Conservation (phyloP, 2,329 filamentous ascomycete species). For the Beauveria pseudobassiana region DNA sequence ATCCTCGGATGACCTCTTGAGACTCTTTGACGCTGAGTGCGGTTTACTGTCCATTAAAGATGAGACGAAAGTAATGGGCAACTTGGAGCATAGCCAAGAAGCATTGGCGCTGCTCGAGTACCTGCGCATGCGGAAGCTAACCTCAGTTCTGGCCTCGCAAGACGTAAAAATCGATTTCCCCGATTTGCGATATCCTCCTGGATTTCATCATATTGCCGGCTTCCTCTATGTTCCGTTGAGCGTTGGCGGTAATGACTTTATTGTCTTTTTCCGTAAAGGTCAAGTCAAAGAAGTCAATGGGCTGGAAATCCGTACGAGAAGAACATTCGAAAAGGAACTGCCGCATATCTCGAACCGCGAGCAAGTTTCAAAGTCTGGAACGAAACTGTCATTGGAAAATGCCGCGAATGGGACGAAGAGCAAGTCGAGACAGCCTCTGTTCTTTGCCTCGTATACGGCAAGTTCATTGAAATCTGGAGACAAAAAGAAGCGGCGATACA, state of each 20-base stretch:
- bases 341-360: slow-evolving; percentile 67
- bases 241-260: slow-evolving; percentile 70
- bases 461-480: slow-evolving; percentile 88
- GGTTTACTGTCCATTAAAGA: slow-evolving; percentile 76
- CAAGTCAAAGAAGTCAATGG: slow-evolving; percentile 76
- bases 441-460: slow-evolving; percentile 75
- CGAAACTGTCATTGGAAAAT: slow-evolving; percentile 74
- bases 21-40: slow-evolving; percentile 80
- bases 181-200: slow-evolving; percentile 70
- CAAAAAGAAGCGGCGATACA: slow-evolving; percentile 82
- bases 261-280: slow-evolving; percentile 79
- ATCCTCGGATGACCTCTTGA: slow-evolving; percentile 77
- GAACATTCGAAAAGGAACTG: slow-evolving; percentile 61
- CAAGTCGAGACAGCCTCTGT: slow-evolving; percentile 86
- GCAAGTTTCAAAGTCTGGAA: slow-evolving; percentile 76
- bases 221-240: slow-evolving; percentile 77
- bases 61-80: slow-evolving; percentile 81
- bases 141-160: slow-evolving; percentile 69
- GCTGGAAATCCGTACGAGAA: slow-evolving; percentile 84
- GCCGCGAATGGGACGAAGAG: slow-evolving; percentile 81
- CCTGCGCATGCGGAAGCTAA: slow-evolving; percentile 65
- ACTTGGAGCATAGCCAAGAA: slow-evolving; percentile 70
- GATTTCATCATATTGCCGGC: slow-evolving; percentile 71
- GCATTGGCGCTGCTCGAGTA: slow-evolving; percentile 80
- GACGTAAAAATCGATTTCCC: slow-evolving; percentile 72